A percentile compares a stretch with the other conserved stretches of the same genome.
Evolutionary conservation across 805 yeast genomes (phyloP).

Genomic region (Geotrichum ghanense): DNA sequence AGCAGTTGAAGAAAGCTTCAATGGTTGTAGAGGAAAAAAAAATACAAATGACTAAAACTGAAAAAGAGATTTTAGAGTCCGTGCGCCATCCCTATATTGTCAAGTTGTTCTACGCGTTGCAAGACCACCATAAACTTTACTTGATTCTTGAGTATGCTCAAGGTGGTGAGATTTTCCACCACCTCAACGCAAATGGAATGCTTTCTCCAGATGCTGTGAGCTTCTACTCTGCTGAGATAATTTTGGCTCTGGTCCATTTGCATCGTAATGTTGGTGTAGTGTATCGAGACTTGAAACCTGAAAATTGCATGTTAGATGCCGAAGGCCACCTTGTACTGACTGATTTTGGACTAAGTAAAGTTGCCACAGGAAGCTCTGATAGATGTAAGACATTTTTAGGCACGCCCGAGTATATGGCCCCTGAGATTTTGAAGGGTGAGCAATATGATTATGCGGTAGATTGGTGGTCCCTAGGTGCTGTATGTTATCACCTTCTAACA

Average conservation of each 20-base stretch:
- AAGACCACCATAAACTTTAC: conserved; percentile 67
- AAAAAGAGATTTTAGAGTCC: conserved; percentile 58
- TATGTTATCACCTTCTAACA: conserved; percentile 64
- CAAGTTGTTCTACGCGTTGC: conserved; percentile 70
- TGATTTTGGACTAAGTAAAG: conserved; percentile 66
- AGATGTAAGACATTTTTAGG: conserved; percentile 54
- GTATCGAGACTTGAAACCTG: conserved; percentile 83
- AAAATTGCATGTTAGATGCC: conserved; percentile 67
- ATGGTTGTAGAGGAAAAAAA: conserved; percentile 48
- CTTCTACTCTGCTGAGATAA: conserved; percentile 71
- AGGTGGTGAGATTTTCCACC: conserved; percentile 77
- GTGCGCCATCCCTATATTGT: conserved; percentile 76
- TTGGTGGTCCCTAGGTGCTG: conserved; percentile 89
- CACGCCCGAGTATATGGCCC: conserved; percentile 82
- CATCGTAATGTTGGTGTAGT: conserved; percentile 67
- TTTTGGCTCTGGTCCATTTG: conserved; percentile 63
- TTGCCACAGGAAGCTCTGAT: conserved; percentile 29
- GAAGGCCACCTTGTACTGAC: conserved; percentile 72
- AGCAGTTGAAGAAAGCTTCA: conserved; percentile 73
- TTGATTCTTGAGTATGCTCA: conserved; percentile 70
- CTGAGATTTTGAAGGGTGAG: conserved; percentile 71
- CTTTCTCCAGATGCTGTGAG: conserved; percentile 54
- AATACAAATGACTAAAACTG: conserved; percentile 71
- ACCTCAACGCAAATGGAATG: conserved; percentile 38
- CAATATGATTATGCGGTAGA: conserved; percentile 73